Evolutionary conservation across 352 stramenopile genomes (phyloP), one percentile per base, ranked within the genome.

Genomic region (Phytophthora niederhauseri): DNA sequence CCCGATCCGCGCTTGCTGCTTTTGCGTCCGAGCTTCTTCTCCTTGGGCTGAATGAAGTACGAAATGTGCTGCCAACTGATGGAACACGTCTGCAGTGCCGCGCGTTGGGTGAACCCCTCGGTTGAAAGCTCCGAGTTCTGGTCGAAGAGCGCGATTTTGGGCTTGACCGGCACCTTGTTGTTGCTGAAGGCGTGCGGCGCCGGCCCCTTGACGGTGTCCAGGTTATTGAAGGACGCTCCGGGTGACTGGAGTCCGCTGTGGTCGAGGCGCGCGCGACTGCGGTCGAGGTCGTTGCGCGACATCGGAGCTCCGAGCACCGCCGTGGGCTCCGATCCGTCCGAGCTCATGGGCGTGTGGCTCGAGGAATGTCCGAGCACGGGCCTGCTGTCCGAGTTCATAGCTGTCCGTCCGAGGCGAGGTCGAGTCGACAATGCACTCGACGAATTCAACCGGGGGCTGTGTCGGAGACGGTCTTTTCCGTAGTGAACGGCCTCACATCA

Each of bases 11-110:
- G 72, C 49, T 78, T 78, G 55, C 61, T 73, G 49, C 57, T 72
- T 19, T 57, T 67, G 6, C 71, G 63, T 31, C 34, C 38, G 8
- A 63, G 28, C 14, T 46, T 49, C 26, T 62, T 74, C 49, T 75
- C 64, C 53, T 73, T 73, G 9, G 72, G 68, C n/a, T 81, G 65
- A 14, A 91, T 79, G 14, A 77, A 79, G 67, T 81, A 90, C 52
- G 78, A 82, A 54, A 92, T 72, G 71, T 89, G 86, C 68, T 82
- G 72, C 84, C 84, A 92, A 75, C 81, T 90, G 55, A 92, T 78
- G 17, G 72, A 78, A 55, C 84, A 92, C 53, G 75, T 75, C 30
- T 83, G 76, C 11, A 74, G 24, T 5, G 68, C 72, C n/a, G 72
- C 68, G 4, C 72, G 68, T 41, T 76, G 68, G 6, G 60, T 68